A percentile compares a stretch with the other conserved stretches of the same genome.
These are phyloP conservation scores for Phytophthora fragariae DNA, from an alignment of 352 stramenopile species.

Conservation along the genomic window DNA sequence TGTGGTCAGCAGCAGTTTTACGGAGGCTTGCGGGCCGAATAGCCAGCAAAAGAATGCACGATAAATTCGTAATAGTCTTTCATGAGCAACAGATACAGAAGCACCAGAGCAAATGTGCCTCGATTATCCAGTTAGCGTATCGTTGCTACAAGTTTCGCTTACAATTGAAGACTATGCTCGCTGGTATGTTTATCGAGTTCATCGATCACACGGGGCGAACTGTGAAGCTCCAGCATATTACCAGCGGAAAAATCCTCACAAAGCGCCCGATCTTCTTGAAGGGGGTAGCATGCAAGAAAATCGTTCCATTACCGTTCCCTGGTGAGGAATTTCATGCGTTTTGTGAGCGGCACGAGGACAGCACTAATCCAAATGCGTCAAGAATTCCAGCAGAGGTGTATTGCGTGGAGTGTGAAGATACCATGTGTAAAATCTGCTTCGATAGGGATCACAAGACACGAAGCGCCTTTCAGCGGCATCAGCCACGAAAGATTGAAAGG, in stretches of 20 bases:
- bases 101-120: constrained; percentile 38
- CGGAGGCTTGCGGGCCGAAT: constrained; percentile 54
- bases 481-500: constrained; percentile 40
- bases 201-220: constrained; percentile 54
- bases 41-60: constrained; percentile 47
- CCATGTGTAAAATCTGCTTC: constrained; percentile 73
- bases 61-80: constrained; percentile 57
- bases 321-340: constrained; percentile 74
- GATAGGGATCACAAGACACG: constrained; percentile 64
- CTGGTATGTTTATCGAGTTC: constrained; percentile 70
- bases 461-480: constrained; percentile 54
- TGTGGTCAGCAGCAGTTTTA: constrained; percentile 57
- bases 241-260: constrained; percentile 41
- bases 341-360: constrained; percentile 74
- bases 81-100: constrained; percentile 39
- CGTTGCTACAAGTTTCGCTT: constrained; percentile 56
- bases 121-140: constrained; percentile 55
- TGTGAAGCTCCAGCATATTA: constrained; percentile 54
- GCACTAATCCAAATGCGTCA: constrained; percentile 17
- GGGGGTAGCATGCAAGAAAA: constrained; percentile 51
- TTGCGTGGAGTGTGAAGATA: constrained; percentile 76
- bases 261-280: constrained; percentile 66
- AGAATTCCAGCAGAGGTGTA: constrained; percentile 59
- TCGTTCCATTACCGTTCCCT: constrained; percentile 71
- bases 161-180: constrained; percentile 54